phyloP scores from a whole-genome alignment of 2,329 filamentous ascomycete species.

The Hirsutella minnesotensis region DNA sequence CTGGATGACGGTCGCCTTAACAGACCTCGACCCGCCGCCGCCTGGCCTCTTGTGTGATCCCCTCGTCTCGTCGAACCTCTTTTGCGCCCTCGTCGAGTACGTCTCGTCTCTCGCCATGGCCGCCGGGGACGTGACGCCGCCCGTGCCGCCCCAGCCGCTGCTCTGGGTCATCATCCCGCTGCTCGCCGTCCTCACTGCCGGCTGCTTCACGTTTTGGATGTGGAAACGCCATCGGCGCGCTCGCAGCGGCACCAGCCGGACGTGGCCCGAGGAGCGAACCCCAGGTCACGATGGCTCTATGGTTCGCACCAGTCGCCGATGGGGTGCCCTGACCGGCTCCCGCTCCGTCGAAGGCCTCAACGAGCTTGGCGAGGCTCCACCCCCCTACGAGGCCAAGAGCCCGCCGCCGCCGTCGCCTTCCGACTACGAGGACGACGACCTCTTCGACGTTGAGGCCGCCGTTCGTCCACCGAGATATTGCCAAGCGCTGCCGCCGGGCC shows the following conservation, averaged over 20 bases:
- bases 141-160: conserved; percentile 37
- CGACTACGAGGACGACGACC: conserved; percentile 8
- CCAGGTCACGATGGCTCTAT: conserved; percentile 1
- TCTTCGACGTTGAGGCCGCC: conserved; percentile 13
- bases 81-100: too few relatives aligned
- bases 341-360: conserved; percentile 43
- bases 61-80: too few relatives aligned
- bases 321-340: conserved; percentile 13
- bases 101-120: neutral
- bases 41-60: too few relatives aligned
- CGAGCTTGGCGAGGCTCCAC: conserved; percentile 52
- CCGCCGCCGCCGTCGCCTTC: conserved; percentile 6
- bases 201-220: conserved; percentile 5
- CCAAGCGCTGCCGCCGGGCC: conserved; percentile 10
- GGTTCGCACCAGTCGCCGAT: conserved; percentile 6
- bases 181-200: conserved; percentile 29
- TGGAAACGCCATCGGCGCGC: conserved; percentile 5
- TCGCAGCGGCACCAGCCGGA: neutral
- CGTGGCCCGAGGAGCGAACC: conserved; percentile 8
- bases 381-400: conserved; percentile 39
- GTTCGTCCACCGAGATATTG: conserved; percentile 17
- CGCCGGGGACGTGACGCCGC: conserved; percentile 6
- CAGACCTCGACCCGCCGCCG: too few relatives aligned
- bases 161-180: conserved; percentile 43
- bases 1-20: too few relatives aligned